Base-by-base conservation (phyloP, 495 filamentous ascomycete species). In the Baudoinia panamericana region DNA sequence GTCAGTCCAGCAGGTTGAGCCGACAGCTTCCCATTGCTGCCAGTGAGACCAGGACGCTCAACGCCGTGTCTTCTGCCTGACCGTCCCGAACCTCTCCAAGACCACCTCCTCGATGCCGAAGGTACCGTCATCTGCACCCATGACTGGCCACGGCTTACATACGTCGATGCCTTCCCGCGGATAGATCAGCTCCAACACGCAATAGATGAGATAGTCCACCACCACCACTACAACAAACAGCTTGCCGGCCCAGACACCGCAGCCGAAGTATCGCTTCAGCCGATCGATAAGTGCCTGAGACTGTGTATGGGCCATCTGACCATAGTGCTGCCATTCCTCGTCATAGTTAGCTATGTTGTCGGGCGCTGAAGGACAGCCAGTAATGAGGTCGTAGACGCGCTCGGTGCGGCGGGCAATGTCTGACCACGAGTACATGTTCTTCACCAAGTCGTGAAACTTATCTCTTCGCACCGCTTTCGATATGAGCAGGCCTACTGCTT, bases 241-340 rank as follows among this genome's bases (percentile, higher is more conserved):
- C 61, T 97, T 97, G 6, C 90, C 90, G 8, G 90, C 90, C 90
- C 90, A 97, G 27, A 96, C 85, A n/a, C 90, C 90, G 54, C 90
- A 97, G n/a, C 90, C 90, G 54, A 96, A 97, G 54, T 97, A 96
- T 19, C 87, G 63, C 60, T 97, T 97, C 17, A 97, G 58, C 15
- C 90, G 72, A 55, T 97, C 90, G 51, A 97, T 93, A 19, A 97
- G 70, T 1, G 84, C 83, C n/a, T 23, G 2, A 11, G 20, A 24
- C 22, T 37, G 60, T 15, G 75, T 72, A 18, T 76, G 75, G 0
- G 80, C 77, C 27, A 82, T 66, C 30, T 84, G 84, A 35, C 80
- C 71, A 50, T 80, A 78, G 10, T 72, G 76, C 41, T 73, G 76
- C 69, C 76, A 72, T 13, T 55, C 63, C 5, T 54, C 57, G 48